These are phyloP conservation scores for Abrus pulchellus DNA, from an alignment of 306 rosid species.

Conservation along the genomic window DNA sequence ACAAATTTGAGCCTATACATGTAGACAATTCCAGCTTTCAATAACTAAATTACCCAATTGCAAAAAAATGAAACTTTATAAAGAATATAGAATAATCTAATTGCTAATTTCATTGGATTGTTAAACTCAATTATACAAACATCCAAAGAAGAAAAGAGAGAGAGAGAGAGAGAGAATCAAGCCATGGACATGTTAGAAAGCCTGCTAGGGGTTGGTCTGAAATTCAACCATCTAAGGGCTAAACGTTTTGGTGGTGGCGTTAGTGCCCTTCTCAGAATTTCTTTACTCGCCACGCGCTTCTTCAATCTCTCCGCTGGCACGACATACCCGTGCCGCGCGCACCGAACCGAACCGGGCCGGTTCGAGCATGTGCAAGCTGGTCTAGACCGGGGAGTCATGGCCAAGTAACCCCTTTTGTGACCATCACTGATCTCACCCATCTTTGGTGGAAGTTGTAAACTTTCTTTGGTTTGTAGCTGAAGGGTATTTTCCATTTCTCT, in stretches of 20 bases:
- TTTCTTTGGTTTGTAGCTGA: slow-evolving; percentile 39
- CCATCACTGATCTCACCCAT: slow-evolving; percentile 41
- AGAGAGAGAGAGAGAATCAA: slow-evolving; percentile 24
- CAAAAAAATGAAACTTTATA: slow-evolving; percentile 1
- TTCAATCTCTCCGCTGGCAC: slow-evolving; percentile 61
- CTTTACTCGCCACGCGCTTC: slow-evolving; percentile 66
- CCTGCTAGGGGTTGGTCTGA: slow-evolving; percentile 87
- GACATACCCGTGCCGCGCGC: slow-evolving; percentile 63
- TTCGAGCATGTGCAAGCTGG: slow-evolving; percentile 62
- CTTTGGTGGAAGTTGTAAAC: slow-evolving; percentile 40
- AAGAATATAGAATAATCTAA: slow-evolving; percentile 44
- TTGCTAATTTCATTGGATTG: slow-evolving; percentile 49
- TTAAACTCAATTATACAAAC: slow-evolving; percentile 47
- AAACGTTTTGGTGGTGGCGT: slow-evolving; percentile 66
- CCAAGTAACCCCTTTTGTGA: slow-evolving; percentile 33
- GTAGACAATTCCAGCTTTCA: background rate
- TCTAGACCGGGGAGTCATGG: slow-evolving; percentile 50
- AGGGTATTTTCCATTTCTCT: slow-evolving; percentile 51
- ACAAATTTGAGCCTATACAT: background rate
- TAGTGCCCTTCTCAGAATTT: slow-evolving; percentile 79
- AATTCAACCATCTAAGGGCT: slow-evolving; percentile 82
- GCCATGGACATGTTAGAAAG: slow-evolving; percentile 88
- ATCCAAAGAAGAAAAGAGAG: background rate
- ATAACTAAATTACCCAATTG: slow-evolving; percentile 4
- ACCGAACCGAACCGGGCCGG: slow-evolving; percentile 62